Evolutionary conservation across 163 green algal genomes (phyloP), one percentile per base, ranked within the genome.

Genomic region (Prototheca wickerhamii): DNA sequence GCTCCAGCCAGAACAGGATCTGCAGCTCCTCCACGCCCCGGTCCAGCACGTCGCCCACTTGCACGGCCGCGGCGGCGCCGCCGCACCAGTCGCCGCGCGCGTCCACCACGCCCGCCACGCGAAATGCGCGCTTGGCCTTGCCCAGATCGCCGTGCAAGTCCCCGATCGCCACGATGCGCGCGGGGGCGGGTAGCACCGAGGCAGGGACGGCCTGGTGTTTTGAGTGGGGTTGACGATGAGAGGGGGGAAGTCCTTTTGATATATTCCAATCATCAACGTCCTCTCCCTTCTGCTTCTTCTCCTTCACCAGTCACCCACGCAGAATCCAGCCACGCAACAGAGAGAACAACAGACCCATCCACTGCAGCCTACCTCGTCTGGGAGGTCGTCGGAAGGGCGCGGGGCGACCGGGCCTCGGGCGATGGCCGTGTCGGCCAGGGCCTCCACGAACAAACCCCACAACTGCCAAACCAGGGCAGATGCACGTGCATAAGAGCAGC

Each of bases 41-140:
- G 60, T 97, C 90, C 56, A 97, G 72, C 26, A 92, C 79, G 60
- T 97, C 90, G 7, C 90, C 90, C 21, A 97, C 88, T 84, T 96
- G 74, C 4, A 90, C 79, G 18, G 77, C 68, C 1, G 62, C 76
- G 0, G 82, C 84, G 18, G 70, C 74, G 28, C 90, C 89, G 6
- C 86, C 90, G 20, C 60, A 67, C 90, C 90, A 96, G 4, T 63
- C 56, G 25, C 85, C 85, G 10, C 69, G 26, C 17, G 86, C 69
- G 43, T 95, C 82, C 4, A 83, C 78, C 0, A 96, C 61, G 1
- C 86, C 87, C 20, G 79, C 90, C 23, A 91, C 29, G 21, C 61
- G 61, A 55, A 91, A 82, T 2, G 82, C 83, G 0, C 79, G 64
- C 8, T 68, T 58, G 12, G 86, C 74, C 74, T 95, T 95, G 23